phyloP scores from a whole-genome alignment of 2,329 filamentous ascomycete genomes.

The Aspergillus thermomutatus region DNA sequence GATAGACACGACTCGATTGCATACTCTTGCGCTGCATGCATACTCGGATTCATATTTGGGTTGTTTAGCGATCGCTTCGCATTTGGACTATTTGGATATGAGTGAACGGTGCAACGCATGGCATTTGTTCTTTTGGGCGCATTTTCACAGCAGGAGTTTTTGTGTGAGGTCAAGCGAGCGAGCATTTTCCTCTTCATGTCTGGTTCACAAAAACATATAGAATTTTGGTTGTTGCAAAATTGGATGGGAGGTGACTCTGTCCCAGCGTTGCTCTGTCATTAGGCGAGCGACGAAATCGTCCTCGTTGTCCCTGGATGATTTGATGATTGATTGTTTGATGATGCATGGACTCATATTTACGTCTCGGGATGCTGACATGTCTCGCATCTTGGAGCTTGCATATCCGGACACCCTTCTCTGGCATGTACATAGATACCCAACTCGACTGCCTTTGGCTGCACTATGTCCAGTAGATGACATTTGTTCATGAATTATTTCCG shows the following conservation, averaged over 20 bases:
- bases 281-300: background rate
- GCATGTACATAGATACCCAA: background rate
- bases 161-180: constrained; percentile 11
- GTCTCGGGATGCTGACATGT: background rate
- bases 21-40: constrained; percentile 9
- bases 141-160: constrained; percentile 19
- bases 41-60: constrained; percentile 12
- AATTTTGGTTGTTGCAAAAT: background rate
- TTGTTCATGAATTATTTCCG: background rate
- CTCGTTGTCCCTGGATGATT: background rate
- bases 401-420: background rate
- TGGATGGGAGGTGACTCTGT: background rate
- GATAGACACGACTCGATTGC: constrained; percentile 16
- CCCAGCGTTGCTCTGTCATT: background rate
- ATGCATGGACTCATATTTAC: background rate
- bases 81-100: constrained; percentile 15
- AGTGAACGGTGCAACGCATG: constrained; percentile 21
- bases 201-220: constrained; percentile 5
- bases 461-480: background rate
- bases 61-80: constrained; percentile 8
- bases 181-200: constrained; percentile 11
- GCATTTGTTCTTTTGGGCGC: constrained; percentile 17
- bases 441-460: background rate
- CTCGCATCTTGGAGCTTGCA: background rate
- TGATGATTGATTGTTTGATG: background rate